phyloP scores from a whole-genome alignment of 83 land plant species.

The Larix sibirica region DNA sequence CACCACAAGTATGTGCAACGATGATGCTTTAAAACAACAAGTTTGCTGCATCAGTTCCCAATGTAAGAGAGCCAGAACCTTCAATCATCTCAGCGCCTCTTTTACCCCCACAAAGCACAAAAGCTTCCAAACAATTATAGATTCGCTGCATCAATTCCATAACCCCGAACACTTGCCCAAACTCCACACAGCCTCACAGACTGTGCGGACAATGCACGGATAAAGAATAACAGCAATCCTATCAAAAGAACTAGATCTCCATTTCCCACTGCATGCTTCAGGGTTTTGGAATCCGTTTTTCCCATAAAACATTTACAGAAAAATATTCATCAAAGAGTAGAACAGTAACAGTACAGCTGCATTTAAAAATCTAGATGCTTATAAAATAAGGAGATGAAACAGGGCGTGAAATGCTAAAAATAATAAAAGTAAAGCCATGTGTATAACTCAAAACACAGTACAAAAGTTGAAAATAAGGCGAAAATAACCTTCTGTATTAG shows the following conservation, averaged over 20 bases:
- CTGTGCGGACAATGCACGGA: neutral
- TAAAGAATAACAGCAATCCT: neutral
- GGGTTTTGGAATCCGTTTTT: neutral
- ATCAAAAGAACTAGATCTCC: neutral
- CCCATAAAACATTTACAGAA: no score
- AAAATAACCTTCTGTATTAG: constrained; percentile 11
- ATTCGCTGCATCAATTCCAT: no score
- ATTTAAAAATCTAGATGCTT: no score
- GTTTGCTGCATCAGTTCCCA: neutral
- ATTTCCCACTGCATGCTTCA: neutral
- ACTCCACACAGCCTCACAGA: neutral
- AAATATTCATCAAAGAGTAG: no score
- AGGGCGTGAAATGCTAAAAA: constrained; percentile 1
- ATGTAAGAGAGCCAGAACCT: no score
- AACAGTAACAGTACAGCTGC: no score
- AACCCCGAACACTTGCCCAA: neutral
- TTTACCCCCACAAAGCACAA: no score
- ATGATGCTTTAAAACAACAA: neutral
- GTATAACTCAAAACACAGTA: no score
- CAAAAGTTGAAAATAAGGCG: no score
- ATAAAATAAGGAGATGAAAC: neutral
- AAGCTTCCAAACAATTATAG: no score
- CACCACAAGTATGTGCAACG: neutral
- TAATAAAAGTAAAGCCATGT: constrained; percentile 13
- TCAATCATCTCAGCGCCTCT: no score